Base-by-base conservation (phyloP, 495 filamentous ascomycete species). In the Terfezia boudieri region DNA sequence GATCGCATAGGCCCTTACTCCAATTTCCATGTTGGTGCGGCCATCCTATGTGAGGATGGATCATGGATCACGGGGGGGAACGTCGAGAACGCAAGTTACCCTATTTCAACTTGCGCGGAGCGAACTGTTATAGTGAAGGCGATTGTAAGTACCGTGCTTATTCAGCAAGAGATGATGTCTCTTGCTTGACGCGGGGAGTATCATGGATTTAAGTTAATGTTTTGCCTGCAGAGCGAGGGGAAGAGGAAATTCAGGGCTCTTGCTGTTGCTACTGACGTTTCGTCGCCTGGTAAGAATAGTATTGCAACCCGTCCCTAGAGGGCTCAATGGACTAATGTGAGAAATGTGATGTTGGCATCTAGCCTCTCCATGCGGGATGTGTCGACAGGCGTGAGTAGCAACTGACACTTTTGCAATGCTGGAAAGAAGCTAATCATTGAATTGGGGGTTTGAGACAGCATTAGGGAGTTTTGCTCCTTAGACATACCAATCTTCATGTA, bases 31-130 rank as follows among this genome's bases (percentile, higher is more conserved):
- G 90, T 98, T 58, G 90, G 90, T 56, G 80, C 83, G 50, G 78
- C 81, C 36, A 68, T 98, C 53, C 77, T 98, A 55, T 78, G 79
- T 16, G 57, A 68, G 17, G 71, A 74, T 26, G 77, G 73, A n/a
- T 68, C 70, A 52, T 82, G 74, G 58, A 71, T 86, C 60, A 64
- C 69, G 50, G 90, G 90, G 20, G 87, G 82, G 50, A 98, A 98
- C 67, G 78, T 98, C 32, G 90, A 98, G 69, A 96, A 96, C 67
- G 90, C 84, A 1, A 73, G 80, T 23, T 96, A 93, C 64, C 88
- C 89, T 6, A 86, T 95, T 20, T 83, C 84, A 0, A 89, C 83
- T 0, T 98, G 90, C 65, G 90, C 90, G n/a, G 90, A 96, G 74
- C 72, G 87, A 37, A 82, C 84, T 10, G 84, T 89, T 2, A 69